These are phyloP conservation scores for Nepenthes alata DNA, from an alignment of 179 eudicot genomes.

Conservation along the genomic window DNA sequence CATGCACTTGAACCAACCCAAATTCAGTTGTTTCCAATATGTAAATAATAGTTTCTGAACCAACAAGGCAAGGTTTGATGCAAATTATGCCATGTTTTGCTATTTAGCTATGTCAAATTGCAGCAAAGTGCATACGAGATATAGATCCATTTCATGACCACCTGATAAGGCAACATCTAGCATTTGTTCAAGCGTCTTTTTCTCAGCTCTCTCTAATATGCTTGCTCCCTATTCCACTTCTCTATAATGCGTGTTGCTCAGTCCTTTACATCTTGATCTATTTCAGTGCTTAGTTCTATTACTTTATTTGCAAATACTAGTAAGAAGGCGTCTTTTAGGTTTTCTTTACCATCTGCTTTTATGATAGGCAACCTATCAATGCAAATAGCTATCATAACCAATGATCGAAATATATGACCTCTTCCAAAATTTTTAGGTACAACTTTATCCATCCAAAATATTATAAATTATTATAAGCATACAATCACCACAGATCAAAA, in stretches of 20 bases:
- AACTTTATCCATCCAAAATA: constrained; percentile 68
- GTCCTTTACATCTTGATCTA: constrained; percentile 59
- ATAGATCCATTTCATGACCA: constrained; percentile 21
- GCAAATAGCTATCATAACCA: constrained; percentile 87
- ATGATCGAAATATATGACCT: constrained; percentile 80
- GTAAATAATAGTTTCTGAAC: no score
- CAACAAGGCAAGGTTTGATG: not conserved
- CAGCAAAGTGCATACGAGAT: constrained; percentile 28
- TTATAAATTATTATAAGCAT: constrained; percentile 82
- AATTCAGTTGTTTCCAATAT: no score
- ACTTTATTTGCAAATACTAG: constrained; percentile 68
- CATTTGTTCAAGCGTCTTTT: constrained; percentile 68
- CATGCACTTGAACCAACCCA: no score
- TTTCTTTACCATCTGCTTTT: constrained; percentile 53
- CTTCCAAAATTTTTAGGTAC: constrained; percentile 84
- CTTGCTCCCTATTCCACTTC: constrained; percentile 70
- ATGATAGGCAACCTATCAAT: constrained; percentile 77
- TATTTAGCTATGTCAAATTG: not conserved
- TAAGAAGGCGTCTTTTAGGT: constrained; percentile 63
- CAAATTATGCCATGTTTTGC: not conserved
- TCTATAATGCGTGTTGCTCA: constrained; percentile 60
- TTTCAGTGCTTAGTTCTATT: constrained; percentile 56
- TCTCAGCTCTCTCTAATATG: constrained; percentile 88
- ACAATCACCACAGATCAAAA: constrained; percentile 85
- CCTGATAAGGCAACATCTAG: constrained; percentile 43